Evolutionary conservation across 2,329 filamentous ascomycete genomes (phyloP), one percentile per base, ranked within the genome.

Genomic region (Coniella vitis): DNA sequence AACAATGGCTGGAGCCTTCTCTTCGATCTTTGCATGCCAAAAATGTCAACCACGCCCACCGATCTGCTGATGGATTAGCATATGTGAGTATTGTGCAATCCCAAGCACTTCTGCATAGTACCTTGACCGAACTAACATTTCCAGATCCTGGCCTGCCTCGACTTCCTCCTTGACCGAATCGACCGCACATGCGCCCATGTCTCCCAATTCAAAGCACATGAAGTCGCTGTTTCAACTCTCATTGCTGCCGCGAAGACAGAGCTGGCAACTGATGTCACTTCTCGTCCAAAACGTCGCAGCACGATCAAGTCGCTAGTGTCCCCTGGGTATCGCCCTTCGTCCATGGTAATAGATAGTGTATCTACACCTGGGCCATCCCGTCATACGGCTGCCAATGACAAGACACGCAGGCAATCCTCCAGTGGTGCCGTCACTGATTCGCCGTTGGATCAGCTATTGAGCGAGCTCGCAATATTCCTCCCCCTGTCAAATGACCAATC

Each of bases 1-100:
- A 84, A 56, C 80, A 86, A 59, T 75, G 83, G 55, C 69, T 84
- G 4, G 75, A 79, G 51, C 83, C 84, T 0, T 78, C 83, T 1
- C 64, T 79, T 5, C 65, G 66, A 48, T 65, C 69, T 0, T 60
- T 75, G 4, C 64, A 71, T 7, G 62, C 67, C 2, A 70, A 65
- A 48, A 71, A 69, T 43, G 68, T 69, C 1, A 66, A 71, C 34
- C 69, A 65, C 19, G 55, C 73, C n/a, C 63, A 62, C 9, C 69
- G 70, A 31, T 72, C 76, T 0, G 65, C 68, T 0, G 65, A 67
- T 4, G 75, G 76, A 2, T 57, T 79, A 2, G 60, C 66, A 57
- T 81, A 81, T 54, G 77, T 80, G 60, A 31, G 73, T 63, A 3
- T 9, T 4, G 17, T 19, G 13, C 3, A 13, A 12, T 36, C 13